A percentile compares a stretch with the other conserved stretches of the same genome.
phyloP scores from a whole-genome alignment of 257 asterid species.

The Solanum clarkiae region DNA sequence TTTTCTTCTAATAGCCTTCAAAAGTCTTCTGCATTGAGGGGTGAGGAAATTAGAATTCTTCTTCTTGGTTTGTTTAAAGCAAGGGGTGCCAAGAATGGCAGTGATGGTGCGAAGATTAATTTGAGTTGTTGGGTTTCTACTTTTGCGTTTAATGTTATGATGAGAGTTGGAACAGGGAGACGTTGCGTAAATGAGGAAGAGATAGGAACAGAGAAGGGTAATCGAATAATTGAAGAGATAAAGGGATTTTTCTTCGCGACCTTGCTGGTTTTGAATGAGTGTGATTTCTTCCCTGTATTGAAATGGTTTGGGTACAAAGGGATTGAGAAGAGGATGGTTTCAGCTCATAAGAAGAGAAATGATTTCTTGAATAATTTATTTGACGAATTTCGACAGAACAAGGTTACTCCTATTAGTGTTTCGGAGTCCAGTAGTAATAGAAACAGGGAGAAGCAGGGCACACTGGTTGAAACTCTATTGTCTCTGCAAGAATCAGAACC shows the following conservation, averaged over 20 bases:
- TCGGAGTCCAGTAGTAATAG: not conserved
- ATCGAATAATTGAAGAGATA: conserved; percentile 5
- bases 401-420: not conserved
- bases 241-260: conserved; percentile 8
- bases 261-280: conserved; percentile 3
- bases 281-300: conserved; percentile 50
- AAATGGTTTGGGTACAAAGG: conserved; percentile 46
- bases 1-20: conserved; percentile 31
- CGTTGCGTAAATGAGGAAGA: conserved; percentile 22
- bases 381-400: not conserved
- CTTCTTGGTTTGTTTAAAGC: conserved; percentile 1
- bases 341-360: conserved; percentile 22
- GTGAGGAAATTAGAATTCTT: conserved; percentile 11
- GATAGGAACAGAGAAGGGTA: conserved; percentile 18
- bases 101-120: conserved; percentile 8
- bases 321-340: conserved; percentile 19
- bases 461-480: conserved; percentile 17
- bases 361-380: conserved; percentile 10
- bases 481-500: conserved; percentile 12
- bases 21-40: conserved; percentile 19
- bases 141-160: conserved; percentile 19
- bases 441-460: not conserved
- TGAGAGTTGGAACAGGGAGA: conserved; percentile 28
- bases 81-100: not conserved
- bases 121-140: conserved; percentile 14